Evolutionary conservation across 148 eudicot genomes (phyloP).

Genomic region (Fagopyrum homotropicum): DNA sequence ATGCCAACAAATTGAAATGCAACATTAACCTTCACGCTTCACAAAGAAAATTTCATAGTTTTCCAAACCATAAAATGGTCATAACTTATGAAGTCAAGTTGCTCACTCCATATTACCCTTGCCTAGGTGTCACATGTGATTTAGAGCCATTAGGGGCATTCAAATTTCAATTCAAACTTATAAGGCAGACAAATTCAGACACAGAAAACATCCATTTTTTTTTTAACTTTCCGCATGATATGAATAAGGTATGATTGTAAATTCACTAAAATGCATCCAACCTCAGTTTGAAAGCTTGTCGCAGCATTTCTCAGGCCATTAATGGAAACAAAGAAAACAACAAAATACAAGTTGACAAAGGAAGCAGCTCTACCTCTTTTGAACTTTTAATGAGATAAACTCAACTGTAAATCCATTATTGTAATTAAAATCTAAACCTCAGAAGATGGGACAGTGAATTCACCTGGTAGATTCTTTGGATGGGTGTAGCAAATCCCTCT

Average conservation of each 20-base stretch:
- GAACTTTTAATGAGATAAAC: not conserved
- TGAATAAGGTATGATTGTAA: not conserved
- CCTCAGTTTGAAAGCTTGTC: not conserved
- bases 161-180: not conserved
- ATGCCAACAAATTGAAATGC: not conserved
- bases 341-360: not conserved
- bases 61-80: not conserved
- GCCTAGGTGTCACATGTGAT: not conserved
- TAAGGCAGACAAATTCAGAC: not conserved
- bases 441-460: not conserved
- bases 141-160: not conserved
- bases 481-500: conserved; percentile 77
- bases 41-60: not conserved
- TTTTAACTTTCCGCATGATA: not conserved
- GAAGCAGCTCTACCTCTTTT: not conserved
- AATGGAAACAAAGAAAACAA: not conserved
- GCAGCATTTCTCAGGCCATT: not conserved
- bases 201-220: not conserved
- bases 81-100: not conserved
- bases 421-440: not conserved
- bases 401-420: not conserved
- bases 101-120: not conserved
- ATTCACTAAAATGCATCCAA: not conserved
- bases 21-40: not conserved
- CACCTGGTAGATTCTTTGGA: conserved; percentile 82